phyloP scores from a whole-genome alignment of 2,329 filamentous ascomycete species.

The Zopfia rhizophila region DNA sequence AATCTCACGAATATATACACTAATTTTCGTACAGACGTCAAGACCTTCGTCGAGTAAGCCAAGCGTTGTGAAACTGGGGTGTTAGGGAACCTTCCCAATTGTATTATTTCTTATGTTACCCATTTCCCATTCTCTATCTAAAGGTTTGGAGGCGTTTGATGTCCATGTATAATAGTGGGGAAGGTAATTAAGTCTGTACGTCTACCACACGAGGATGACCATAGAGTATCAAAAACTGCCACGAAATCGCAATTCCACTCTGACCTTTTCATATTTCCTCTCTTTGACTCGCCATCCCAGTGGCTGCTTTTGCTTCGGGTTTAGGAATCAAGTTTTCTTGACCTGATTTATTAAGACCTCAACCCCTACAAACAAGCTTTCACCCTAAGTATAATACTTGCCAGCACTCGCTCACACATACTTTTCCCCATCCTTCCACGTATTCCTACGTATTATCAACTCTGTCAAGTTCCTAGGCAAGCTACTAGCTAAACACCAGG shows the following conservation, averaged over 20 bases:
- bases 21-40: conserved; percentile 69
- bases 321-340: too few relatives aligned
- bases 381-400: too few relatives aligned
- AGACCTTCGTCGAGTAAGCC: conserved; percentile 77
- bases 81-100: conserved; percentile 21
- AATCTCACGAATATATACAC: conserved; percentile 7
- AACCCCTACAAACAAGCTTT: too few relatives aligned
- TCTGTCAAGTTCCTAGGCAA: too few relatives aligned
- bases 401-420: too few relatives aligned
- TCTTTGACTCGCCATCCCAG: too few relatives aligned
- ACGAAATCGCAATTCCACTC: conserved; percentile 36
- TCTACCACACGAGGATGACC: conserved; percentile 15
- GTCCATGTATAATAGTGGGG: conserved; percentile 40
- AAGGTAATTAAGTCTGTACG: not conserved
- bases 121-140: conserved; percentile 16
- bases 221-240: conserved; percentile 22
- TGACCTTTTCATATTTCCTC: conserved; percentile 5
- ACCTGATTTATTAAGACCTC: too few relatives aligned
- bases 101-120: conserved; percentile 32
- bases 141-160: conserved; percentile 21
- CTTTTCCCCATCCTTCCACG: too few relatives aligned
- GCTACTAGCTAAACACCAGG: too few relatives aligned
- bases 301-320: too few relatives aligned
- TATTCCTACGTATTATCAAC: too few relatives aligned
- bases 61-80: not conserved